Evolutionary conservation across 495 filamentous ascomycete species (phyloP), one percentile per base, ranked within the genome.

Genomic region (Lophiostoma macrostomum): DNA sequence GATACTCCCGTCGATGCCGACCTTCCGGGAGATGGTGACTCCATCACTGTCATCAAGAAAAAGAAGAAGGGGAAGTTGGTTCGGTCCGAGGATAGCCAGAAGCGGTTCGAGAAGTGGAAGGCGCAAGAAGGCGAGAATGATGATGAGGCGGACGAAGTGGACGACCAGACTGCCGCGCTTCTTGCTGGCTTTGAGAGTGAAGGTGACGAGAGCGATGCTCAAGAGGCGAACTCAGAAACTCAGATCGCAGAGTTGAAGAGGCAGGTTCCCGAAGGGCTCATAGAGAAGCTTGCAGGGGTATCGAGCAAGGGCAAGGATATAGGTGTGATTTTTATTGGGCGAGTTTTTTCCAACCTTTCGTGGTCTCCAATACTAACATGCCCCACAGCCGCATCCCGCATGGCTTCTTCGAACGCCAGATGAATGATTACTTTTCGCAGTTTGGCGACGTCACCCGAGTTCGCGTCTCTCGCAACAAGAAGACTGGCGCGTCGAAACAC

Each of bases 341-440:
- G 58, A 66, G 74, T 47, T 64, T 32, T 8, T 10, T 25, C 11
- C 13, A 38, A 19, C 39, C 18, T 14, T n/a, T 48, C n/a, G 12
- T 35, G 35, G 29, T 41, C 18, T 39, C 16, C 11, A 28, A 34
- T 61, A 16, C 65, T 71, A 63, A 67, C 54, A 27, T 5, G 10
- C 6, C 44, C 74, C 29, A 19, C 49, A 71, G 87, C 30, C 86
- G 87, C 43, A 86, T 96, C 41, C 91, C 91, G 18, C 91, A 80
- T 67, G 93, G 94, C 70, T 97, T 98, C 79, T 96, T 90, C 76
- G 94, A 97, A 72, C 80, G 88, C 65, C 85, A 97, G 71, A 96
- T 98, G 86, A 82, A 82, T 42, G 76, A 80, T 37, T 98, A 97
- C 76, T 96, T 97, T 66, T 78, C 82, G n/a, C 93, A 97, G 70